Base-by-base conservation (phyloP, 768 basidiomycete genomes). In the Mycena galericulata region DNA sequence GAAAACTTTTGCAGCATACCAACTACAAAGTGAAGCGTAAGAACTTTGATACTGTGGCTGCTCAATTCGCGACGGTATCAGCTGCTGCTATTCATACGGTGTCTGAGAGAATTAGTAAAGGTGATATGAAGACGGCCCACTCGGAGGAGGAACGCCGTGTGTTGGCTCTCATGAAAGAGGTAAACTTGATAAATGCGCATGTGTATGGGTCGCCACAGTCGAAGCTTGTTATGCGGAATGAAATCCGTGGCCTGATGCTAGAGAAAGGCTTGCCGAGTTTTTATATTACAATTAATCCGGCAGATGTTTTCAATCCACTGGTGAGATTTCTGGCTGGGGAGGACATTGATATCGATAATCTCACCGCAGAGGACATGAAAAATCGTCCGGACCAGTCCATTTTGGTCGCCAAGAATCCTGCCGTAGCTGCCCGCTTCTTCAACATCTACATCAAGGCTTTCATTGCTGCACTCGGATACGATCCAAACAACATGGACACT, bases 391-490 rank as follows among this genome's bases (percentile, higher is more conserved):
- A 59, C 26, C 58, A 59, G 17, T 3, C 18, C 4, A 32, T 43
- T 2, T 6, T 53, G 20, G 53, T 62, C n/a, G 61, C 60, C 1
- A 40, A 51, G 18, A 51, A 62, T n/a, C 60, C 60, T 22, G 60
- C 49, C 11, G 40, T 62, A 1, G 62, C 62, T 5, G 62, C 62
- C 0, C 62, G 34, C 1, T 62, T 62, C 30, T 62, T 62, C 20
- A 55, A 63, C 55, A 27, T 47, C 1, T 63, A 55, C n/a, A 62
- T 62, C 2, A 62, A 62, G 40, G 61, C 49, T 8, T 62, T 62
- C 22, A 51, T 62, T 14, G 27, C 36, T 10, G 40, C 40, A 1
- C 29, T 62, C 1, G 61, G 40, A 10, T 62, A 62, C 27, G 61
- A 53, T 50, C 50, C 61, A 12, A 38, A 20, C 1, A 36, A 53